A percentile compares a stretch with the other conserved stretches of the same genome.
These are phyloP conservation scores for Jamesozyma spencerorum DNA, from an alignment of 805 yeast species.

Conservation along the genomic window DNA sequence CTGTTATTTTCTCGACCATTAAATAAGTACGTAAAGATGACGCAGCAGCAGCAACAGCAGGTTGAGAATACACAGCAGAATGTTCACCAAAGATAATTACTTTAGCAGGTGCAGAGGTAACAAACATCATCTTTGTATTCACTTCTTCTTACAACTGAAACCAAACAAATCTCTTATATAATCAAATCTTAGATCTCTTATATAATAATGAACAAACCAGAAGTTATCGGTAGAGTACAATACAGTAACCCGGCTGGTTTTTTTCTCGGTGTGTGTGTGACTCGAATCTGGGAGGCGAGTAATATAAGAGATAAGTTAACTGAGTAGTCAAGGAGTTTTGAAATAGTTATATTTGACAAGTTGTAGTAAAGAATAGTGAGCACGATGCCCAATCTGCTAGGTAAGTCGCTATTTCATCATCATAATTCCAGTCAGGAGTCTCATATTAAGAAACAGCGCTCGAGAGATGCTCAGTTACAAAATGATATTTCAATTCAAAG, in stretches of 20 bases:
- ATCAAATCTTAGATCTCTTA: no score
- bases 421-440: background rate
- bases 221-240: no score
- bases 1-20: constrained; percentile 38
- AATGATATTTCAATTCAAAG: background rate
- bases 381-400: constrained; percentile 24
- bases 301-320: no score
- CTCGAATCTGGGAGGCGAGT: no score
- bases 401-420: constrained; percentile 19
- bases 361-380: no score
- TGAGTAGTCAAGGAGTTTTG: no score
- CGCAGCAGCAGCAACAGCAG: constrained; percentile 93
- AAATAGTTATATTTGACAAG: no score
- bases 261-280: no score
- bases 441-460: background rate
- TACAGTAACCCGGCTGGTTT: no score
- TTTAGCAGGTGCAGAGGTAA: constrained; percentile 92
- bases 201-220: background rate
- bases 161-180: no score
- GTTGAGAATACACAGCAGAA: constrained; percentile 85
- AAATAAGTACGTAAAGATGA: constrained; percentile 71
- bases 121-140: no score
- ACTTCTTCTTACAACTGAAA: no score
- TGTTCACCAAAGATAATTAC: constrained; percentile 95
- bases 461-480: background rate